Evolutionary conservation across 495 filamentous ascomycete species (phyloP), one percentile per base, ranked within the genome.

Genomic region (Xylaria venustula): DNA sequence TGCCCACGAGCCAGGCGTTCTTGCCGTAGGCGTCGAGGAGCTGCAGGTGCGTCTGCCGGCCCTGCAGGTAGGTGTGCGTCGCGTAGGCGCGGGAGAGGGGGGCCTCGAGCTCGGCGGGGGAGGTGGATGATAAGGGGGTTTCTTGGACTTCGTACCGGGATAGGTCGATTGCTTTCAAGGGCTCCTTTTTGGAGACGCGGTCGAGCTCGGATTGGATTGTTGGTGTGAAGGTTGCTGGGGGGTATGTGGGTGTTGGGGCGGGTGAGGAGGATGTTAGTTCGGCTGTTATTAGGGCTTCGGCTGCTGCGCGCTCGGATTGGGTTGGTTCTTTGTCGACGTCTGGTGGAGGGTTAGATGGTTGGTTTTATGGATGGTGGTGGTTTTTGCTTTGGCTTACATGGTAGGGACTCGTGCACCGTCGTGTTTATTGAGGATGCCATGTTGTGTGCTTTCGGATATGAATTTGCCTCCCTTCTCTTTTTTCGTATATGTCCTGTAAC

Each of bases 1-100:
- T 98, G 7, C 85, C 87, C 11, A 96, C 80, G 55, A 98, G 77
- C 93, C 93, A 97, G 12, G 90, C 88, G 75, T 95, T 96, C 77
- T 90, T 91, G 67, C 92, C 93, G 75, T 85, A 86, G 60, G 81
- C 80, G 65, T 93, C 90, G 9, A 97, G 84, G 9, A 94, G 80
- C 4, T 81, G 76, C 20, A 96, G 82, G 68, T 95, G 89, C 26
- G 85, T 77, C 25, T 84, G 79, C 3, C 92, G 87, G 19, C 76
- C 74, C 1, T 80, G 69, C 12, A 96, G 77, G 73, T 96, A 90
- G 0, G 82, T 79, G 48, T 83, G 83, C 7, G 84, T 80, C 0
- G 83, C 79, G 78, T 91, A 90, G 45, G 90, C 83, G 42, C 74
- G 72, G 2, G 64, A 36, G 7, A 80, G 72, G 8, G 58, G 20